Evolutionary conservation across 768 basidiomycete genomes (phyloP), one percentile per base, ranked within the genome.

Genomic region (Exsudoporus frostii): DNA sequence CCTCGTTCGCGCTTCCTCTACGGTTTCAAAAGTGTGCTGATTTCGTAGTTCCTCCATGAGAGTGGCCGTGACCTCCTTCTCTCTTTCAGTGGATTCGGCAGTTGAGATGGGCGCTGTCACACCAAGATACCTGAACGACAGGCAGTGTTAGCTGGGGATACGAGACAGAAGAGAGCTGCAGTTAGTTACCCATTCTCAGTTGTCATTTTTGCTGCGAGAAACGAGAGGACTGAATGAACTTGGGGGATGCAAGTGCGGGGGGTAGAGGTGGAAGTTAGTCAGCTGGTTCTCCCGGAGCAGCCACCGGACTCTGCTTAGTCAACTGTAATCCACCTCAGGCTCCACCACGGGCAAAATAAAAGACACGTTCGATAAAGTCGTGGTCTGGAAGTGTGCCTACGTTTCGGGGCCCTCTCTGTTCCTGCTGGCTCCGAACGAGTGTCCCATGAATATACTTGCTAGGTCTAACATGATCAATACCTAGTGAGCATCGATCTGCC

Each of bases 31-130:
- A 3, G 87, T 87, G 52, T 89, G 87, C 65, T 96, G 87, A 42
- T 81, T 75, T 64, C 84, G 80, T 30, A 99, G 79, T 70, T 99
- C 96, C 52, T 92, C 86, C 88, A 98, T 91, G 48, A 99, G 76
- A 7, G 90, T 88, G 17, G 76, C 65, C 0, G 90, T 92, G 20
- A 93, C 88, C 69, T 90, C 88, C 69, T 85, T 87, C 73, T 93
- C 91, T 62, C 85, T 79, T 54, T 83, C 79, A 45, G 71, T 90
- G 19, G 91, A 93, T 60, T 88, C 86, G 30, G 69, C 73, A 22
- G 80, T 82, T 42, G 90, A 86, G 63, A 96, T 94, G 48, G 92
- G 93, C 36, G 86, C 86, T 14, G 90, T 93, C 25, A 93, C 90
- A 54, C 90, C 90, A 45, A 87, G 76, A 71, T 80, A 87, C 63